A percentile compares a stretch with the other conserved stretches of the same genome.
These are phyloP conservation scores for Diaporthe ilicicola DNA, from an alignment of 2,329 filamentous ascomycete species.

Conservation along the genomic window DNA sequence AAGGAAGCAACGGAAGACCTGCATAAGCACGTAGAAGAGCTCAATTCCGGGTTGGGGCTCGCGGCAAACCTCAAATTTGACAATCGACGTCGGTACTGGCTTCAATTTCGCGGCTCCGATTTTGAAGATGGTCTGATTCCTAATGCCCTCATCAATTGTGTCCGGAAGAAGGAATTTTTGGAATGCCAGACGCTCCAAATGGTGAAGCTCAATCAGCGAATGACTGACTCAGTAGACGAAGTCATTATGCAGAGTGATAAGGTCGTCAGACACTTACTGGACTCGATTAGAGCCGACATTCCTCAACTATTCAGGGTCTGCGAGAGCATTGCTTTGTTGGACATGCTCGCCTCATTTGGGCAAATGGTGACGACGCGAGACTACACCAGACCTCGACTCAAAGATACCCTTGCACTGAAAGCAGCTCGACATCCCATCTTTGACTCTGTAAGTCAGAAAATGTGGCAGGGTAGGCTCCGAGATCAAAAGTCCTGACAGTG, in stretches of 20 bases:
- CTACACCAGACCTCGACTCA: slow-evolving; percentile 71
- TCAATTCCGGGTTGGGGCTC: slow-evolving; percentile 73
- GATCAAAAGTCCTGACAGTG: slow-evolving; percentile 68
- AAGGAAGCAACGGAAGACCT: slow-evolving; percentile 85
- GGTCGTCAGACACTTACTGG: slow-evolving; percentile 75
- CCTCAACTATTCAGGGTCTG: slow-evolving; percentile 83
- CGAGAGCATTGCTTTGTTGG: slow-evolving; percentile 85
- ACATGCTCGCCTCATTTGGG: slow-evolving; percentile 83
- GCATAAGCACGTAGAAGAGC: slow-evolving; percentile 59
- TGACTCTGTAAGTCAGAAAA: slow-evolving; percentile 61
- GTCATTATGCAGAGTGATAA: slow-evolving; percentile 84
- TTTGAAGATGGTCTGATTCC: slow-evolving; percentile 70
- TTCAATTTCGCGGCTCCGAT: slow-evolving; percentile 70
- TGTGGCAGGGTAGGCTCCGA: slow-evolving; percentile 61
- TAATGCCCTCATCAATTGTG: slow-evolving; percentile 78
- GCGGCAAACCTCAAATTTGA: slow-evolving; percentile 78
- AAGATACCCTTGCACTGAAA: slow-evolving; percentile 71
- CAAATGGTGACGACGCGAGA: slow-evolving; percentile 75
- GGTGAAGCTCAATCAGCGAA: slow-evolving; percentile 80
- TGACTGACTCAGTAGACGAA: slow-evolving; percentile 84
- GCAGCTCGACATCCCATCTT: slow-evolving; percentile 74
- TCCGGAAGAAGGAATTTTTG: slow-evolving; percentile 75
- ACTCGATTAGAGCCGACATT: slow-evolving; percentile 75
- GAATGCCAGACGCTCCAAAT: slow-evolving; percentile 90
- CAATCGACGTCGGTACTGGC: slow-evolving; percentile 79